These are phyloP conservation scores for Pleurotus salmoneostramineus DNA, from an alignment of 768 basidiomycete genomes.

Conservation along the genomic window DNA sequence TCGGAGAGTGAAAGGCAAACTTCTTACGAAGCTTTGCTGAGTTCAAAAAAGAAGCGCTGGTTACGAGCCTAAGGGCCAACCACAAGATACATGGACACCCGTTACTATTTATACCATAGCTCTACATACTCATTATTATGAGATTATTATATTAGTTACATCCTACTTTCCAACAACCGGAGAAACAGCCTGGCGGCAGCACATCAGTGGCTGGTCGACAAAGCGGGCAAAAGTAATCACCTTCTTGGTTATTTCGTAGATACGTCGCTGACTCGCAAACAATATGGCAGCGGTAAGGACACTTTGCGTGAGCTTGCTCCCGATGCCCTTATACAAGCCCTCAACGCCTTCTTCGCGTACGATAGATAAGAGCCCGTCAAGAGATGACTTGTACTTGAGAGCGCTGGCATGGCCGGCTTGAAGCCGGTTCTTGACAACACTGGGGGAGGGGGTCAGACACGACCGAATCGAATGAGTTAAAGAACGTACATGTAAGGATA, in stretches of 20 bases:
- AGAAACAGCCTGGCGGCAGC: not conserved
- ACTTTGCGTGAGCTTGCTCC: conserved; percentile 86
- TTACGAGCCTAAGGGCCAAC: too few relatives aligned
- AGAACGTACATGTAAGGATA: conserved; percentile 70
- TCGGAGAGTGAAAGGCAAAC: too few relatives aligned
- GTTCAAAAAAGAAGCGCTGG: too few relatives aligned
- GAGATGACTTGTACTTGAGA: conserved; percentile 36
- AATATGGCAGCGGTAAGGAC: conserved; percentile 92
- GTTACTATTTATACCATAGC: too few relatives aligned
- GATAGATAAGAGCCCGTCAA: conserved; percentile 73
- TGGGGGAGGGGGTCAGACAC: conserved; percentile 12
- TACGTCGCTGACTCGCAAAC: conserved; percentile 84
- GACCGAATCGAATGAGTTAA: not conserved
- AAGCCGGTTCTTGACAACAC: conserved; percentile 63
- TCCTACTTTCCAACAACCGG: not conserved
- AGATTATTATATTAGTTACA: not conserved
- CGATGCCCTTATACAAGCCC: conserved; percentile 85
- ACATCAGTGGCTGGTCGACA: not conserved
- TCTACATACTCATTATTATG: too few relatives aligned
- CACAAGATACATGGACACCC: too few relatives aligned
- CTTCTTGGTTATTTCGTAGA: conserved; percentile 48
- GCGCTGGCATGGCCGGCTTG: conserved; percentile 60
- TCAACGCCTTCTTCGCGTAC: conserved; percentile 73
- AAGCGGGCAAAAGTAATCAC: not conserved
- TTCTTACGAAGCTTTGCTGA: too few relatives aligned